A percentile compares a stretch with the other conserved stretches of the same genome.
These are phyloP conservation scores for Ormosia semicastrata DNA, from an alignment of 306 rosid species.

Conservation along the genomic window DNA sequence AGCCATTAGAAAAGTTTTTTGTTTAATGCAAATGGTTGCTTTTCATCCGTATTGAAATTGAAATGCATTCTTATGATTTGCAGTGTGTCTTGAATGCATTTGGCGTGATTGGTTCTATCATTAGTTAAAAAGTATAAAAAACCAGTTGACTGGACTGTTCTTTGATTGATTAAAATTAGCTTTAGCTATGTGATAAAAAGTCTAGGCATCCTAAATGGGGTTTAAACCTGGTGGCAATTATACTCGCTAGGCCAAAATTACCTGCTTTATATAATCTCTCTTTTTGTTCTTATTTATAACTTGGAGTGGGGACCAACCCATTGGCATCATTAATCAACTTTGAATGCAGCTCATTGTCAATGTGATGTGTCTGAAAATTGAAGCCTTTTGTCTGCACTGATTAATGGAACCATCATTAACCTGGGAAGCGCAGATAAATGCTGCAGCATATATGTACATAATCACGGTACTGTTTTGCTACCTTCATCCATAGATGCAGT, in stretches of 20 bases:
- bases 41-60: neutral
- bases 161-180: neutral
- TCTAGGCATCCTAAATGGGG: neutral
- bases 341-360: neutral
- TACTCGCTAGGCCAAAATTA: neutral
- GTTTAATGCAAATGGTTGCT: constrained; percentile 6
- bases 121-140: neutral
- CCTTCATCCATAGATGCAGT: neutral
- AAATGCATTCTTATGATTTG: constrained; percentile 16
- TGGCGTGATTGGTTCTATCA: neutral
- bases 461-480: neutral
- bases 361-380: neutral
- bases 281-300: neutral
- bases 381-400: neutral
- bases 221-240: neutral
- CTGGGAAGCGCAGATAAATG: neutral
- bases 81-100: constrained; percentile 1
- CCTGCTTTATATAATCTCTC: neutral
- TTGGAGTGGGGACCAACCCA: neutral
- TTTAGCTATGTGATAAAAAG: neutral
- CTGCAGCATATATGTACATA: neutral
- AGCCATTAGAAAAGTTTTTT: neutral
- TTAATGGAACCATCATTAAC: neutral
- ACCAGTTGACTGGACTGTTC: neutral
- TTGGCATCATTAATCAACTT: neutral